Conservation (phyloP, 2,329 filamentous ascomycete genomes). For the Coniochaeta pulveracea region DNA sequence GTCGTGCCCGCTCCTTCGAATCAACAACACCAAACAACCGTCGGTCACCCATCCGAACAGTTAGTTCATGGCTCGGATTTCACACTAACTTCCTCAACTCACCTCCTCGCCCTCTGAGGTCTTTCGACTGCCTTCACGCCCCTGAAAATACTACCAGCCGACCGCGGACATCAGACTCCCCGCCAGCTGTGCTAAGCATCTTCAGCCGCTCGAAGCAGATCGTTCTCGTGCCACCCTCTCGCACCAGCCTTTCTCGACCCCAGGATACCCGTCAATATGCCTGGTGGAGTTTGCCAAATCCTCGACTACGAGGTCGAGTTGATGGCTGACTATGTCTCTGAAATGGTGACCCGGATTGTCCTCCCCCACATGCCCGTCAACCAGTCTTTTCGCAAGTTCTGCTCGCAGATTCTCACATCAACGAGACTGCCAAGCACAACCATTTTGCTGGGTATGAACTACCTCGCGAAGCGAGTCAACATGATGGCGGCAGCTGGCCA, state of each 20-base stretch:
- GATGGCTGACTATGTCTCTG: conserved; percentile 91
- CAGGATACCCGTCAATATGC: conserved; percentile 38
- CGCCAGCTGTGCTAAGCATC: conserved; percentile 15
- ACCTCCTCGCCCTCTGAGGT: conserved; percentile 12
- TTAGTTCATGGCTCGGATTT: conserved; percentile 24
- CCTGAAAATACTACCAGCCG: conserved; percentile 20
- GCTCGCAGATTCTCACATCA: conserved; percentile 79
- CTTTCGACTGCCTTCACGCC: conserved; percentile 24
- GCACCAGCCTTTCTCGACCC: conserved; percentile 4
- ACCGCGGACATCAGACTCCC: conserved; percentile 14
- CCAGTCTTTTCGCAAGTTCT: conserved; percentile 79
- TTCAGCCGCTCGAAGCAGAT: conserved; percentile 29
- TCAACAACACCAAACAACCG: not conserved
- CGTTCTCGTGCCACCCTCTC: conserved; percentile 10
- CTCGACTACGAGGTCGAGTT: conserved; percentile 94
- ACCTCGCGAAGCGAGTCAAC: conserved; percentile 73
- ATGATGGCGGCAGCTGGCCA: conserved; percentile 49
- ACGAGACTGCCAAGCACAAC: conserved; percentile 85
- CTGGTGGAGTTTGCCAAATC: conserved; percentile 82
- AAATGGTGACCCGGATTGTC: conserved; percentile 61
- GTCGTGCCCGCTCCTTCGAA: too few relatives aligned
- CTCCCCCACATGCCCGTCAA: conserved; percentile 44
- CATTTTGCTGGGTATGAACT: conserved; percentile 82
- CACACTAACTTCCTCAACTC: conserved; percentile 21
- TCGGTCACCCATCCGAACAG: conserved; percentile 4